These are phyloP conservation scores for Nelumbo lutea DNA, from an alignment of 164 flowering plant genomes.

Conservation along the genomic window DNA sequence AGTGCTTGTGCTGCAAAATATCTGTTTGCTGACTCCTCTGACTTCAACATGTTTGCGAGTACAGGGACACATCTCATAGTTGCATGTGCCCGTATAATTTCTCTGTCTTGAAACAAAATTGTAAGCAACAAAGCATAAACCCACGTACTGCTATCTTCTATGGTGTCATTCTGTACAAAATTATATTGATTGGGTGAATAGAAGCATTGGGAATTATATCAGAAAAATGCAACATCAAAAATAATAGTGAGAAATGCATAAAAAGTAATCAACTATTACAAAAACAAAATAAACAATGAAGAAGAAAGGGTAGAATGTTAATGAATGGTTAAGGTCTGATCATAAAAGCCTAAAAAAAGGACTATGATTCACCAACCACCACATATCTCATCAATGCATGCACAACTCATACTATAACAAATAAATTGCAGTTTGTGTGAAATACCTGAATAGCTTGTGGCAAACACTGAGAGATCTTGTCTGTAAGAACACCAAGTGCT, in stretches of 20 bases:
- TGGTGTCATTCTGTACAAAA: conserved; percentile 39
- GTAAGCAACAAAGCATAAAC: conserved; percentile 55
- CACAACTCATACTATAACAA: background rate
- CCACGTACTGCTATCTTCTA: conserved; percentile 54
- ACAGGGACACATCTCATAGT: conserved; percentile 61
- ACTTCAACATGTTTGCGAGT: conserved; percentile 54
- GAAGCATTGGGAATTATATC: background rate
- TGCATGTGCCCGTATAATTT: conserved; percentile 52
- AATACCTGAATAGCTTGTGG: conserved; percentile 48
- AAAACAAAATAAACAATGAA: background rate
- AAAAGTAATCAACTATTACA: background rate
- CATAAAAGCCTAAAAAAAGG: background rate
- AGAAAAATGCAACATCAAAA: background rate
- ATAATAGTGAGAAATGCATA: background rate
- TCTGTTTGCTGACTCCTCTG: conserved; percentile 61
- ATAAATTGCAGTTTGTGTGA: background rate
- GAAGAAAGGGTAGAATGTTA: background rate
- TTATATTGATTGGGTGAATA: background rate
- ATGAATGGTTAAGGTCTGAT: background rate
- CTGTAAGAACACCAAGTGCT: conserved; percentile 64
- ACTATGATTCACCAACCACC: background rate
- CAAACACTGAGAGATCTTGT: conserved; percentile 40
- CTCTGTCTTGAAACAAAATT: conserved; percentile 66
- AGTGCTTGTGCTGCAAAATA: conserved; percentile 76
- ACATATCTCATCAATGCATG: background rate